Conservation (phyloP, 345 rosid species). For the Pistacia integerrima region DNA sequence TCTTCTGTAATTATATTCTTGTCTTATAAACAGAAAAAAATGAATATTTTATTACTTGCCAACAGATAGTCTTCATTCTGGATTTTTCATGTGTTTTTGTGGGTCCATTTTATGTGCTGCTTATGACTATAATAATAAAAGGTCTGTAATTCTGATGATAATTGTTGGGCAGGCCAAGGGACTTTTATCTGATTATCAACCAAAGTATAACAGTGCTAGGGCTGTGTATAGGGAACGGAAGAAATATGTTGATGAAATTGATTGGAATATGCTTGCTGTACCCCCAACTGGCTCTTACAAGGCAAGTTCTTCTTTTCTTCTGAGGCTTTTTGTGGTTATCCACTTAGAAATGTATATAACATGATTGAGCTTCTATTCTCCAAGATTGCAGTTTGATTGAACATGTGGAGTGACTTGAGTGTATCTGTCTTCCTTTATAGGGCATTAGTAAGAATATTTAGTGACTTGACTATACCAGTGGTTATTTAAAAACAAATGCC, state of each 20-base stretch:
- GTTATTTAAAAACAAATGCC: slow-evolving; percentile 7
- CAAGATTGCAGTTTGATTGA: not conserved
- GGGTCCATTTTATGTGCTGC: not conserved
- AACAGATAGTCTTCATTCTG: slow-evolving; percentile 41
- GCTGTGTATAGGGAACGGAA: slow-evolving; percentile 92
- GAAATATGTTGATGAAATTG: slow-evolving; percentile 92
- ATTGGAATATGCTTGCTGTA: slow-evolving; percentile 90
- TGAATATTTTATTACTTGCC: slow-evolving; percentile 59
- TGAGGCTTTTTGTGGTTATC: slow-evolving; percentile 14
- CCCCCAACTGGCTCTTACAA: slow-evolving; percentile 81
- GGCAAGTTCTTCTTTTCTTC: slow-evolving; percentile 38
- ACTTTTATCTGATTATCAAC: slow-evolving; percentile 84
- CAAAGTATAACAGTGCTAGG: slow-evolving; percentile 88
- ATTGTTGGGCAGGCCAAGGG: slow-evolving; percentile 81
- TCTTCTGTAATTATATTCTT: too few relatives aligned
- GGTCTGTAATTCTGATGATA: slow-evolving; percentile 27
- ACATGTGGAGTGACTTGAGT: not conserved
- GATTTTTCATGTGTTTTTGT: not conserved
- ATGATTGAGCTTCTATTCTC: not conserved
- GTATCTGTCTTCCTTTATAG: not conserved
- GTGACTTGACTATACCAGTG: not conserved
- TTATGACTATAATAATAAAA: slow-evolving; percentile 1
- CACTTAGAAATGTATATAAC: slow-evolving; percentile 2
- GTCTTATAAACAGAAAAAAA: too few relatives aligned
- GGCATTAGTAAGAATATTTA: slow-evolving; percentile 3